Conservation (phyloP, 2,329 filamentous ascomycete genomes). For the Exophiala sideris region DNA sequence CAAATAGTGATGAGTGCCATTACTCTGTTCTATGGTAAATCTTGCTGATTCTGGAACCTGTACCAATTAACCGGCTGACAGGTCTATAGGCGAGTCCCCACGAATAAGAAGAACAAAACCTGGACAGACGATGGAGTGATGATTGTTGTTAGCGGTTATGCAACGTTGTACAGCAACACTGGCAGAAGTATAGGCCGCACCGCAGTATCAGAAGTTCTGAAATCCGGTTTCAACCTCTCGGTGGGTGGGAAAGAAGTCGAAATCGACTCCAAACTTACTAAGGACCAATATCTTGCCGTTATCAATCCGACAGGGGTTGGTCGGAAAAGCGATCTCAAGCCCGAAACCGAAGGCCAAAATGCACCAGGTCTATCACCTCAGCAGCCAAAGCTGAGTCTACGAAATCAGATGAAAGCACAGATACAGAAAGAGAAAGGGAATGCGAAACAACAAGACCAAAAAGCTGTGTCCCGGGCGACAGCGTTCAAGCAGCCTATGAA, state of each 20-base stretch:
- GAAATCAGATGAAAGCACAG: constrained; percentile 28
- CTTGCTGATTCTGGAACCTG: background rate
- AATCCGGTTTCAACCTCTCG: constrained; percentile 59
- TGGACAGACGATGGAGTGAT: constrained; percentile 73
- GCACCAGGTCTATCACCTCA: constrained; percentile 21
- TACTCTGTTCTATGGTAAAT: constrained; percentile 40
- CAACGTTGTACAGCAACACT: constrained; percentile 60
- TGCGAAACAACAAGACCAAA: constrained; percentile 34
- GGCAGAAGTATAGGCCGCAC: constrained; percentile 62
- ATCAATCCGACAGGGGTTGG: constrained; percentile 4
- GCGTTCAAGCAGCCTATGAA: constrained; percentile 63
- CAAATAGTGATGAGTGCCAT: constrained; percentile 21
- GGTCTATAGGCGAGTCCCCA: constrained; percentile 55
- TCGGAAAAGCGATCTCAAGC: constrained; percentile 6
- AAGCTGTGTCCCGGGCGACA: constrained; percentile 31
- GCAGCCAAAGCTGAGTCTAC: constrained; percentile 30
- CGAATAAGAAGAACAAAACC: constrained; percentile 70
- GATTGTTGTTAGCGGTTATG: constrained; percentile 55
- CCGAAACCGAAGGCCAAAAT: constrained; percentile 27
- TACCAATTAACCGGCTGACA: background rate
- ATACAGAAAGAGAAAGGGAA: constrained; percentile 33
- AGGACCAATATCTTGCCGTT: constrained; percentile 11
- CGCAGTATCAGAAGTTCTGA: constrained; percentile 54
- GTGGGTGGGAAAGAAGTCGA: constrained; percentile 67
- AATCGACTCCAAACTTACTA: constrained; percentile 57